Percentiles rank a stretch among this genome's conserved stretches.
Evolutionary conservation across 208 protist species (phyloP).

Genomic region (Leishmania amazonensis): DNA sequence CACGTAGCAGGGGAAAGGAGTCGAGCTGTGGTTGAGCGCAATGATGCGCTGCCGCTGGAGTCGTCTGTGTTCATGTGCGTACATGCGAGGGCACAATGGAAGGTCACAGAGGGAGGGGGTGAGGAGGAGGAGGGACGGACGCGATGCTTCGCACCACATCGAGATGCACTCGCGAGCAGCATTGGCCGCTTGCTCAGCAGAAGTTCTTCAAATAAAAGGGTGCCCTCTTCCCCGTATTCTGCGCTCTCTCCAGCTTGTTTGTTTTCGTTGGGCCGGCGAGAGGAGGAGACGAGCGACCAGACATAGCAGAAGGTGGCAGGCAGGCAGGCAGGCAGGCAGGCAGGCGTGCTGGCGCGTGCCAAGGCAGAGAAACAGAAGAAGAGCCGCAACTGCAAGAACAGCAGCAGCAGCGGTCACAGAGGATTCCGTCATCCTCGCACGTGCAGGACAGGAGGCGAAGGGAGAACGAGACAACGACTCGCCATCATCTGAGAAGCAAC

Average conservation of each 20-base stretch:
- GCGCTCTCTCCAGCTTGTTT: background rate
- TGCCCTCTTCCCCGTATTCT: background rate
- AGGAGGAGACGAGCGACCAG: background rate
- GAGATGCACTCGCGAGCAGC: background rate
- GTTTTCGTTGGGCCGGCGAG: background rate
- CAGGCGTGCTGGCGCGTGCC: background rate
- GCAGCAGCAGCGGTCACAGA: background rate
- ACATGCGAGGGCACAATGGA: background rate
- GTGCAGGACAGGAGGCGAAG: background rate
- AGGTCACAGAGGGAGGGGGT: background rate
- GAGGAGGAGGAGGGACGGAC: background rate
- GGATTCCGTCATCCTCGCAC: background rate
- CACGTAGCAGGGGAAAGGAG: background rate
- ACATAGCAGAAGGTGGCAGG: background rate
- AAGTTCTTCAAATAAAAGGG: background rate
- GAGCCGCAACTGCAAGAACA: background rate
- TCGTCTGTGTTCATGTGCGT: background rate
- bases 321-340: background rate
- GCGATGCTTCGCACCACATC: background rate
- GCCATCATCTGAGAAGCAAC: background rate
- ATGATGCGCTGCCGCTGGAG: background rate
- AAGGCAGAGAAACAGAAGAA: background rate
- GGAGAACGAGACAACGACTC: background rate
- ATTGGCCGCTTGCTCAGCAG: background rate
- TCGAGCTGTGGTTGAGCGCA: background rate